Percentiles rank a stretch among this genome's conserved stretches.
Evolutionary conservation across 768 basidiomycete species (phyloP).

Genomic region (Tephrocybe rancida): DNA sequence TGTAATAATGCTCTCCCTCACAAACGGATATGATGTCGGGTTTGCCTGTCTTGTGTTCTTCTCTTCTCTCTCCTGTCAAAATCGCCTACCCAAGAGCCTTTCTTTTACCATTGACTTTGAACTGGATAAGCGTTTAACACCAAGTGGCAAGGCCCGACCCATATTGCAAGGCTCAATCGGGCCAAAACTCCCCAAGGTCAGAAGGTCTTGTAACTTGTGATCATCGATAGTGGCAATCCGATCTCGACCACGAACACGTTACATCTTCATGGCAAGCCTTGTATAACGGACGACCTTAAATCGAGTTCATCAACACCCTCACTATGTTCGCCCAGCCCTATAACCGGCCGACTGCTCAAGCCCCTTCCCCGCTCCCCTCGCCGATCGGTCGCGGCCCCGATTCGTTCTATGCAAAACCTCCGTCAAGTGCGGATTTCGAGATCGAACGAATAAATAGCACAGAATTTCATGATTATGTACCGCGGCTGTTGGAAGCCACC

Average conservation of each 20-base stretch:
- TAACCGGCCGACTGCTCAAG: conserved; percentile 10
- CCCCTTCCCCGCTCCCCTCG: conserved; percentile 29
- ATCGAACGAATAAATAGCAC: conserved; percentile 63
- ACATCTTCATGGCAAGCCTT: not conserved
- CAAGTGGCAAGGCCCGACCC: too few species aligned
- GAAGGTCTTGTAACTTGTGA: not conserved
- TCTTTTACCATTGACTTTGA: too few species aligned
- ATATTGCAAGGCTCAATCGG: too few species aligned
- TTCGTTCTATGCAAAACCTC: conserved; percentile 38
- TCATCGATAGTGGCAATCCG: not conserved
- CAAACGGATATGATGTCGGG: too few species aligned
- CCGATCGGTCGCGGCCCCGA: conserved; percentile 21
- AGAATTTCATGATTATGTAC: conserved; percentile 55
- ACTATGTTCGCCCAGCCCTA: conserved; percentile 12
- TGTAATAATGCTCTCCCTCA: too few species aligned
- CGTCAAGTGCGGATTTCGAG: conserved; percentile 56
- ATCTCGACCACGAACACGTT: conserved; percentile 11
- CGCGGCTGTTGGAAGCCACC: conserved; percentile 58
- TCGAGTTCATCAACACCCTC: not conserved
- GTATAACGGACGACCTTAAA: not conserved
- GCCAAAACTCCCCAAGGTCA: conserved; percentile 1
- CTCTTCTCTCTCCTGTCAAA: too few species aligned
- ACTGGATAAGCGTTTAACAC: too few species aligned
- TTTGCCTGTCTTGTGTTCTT: too few species aligned
- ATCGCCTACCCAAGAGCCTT: too few species aligned